Base-by-base conservation (phyloP, 208 protist species). In the Trypanosoma boissoni region DNA sequence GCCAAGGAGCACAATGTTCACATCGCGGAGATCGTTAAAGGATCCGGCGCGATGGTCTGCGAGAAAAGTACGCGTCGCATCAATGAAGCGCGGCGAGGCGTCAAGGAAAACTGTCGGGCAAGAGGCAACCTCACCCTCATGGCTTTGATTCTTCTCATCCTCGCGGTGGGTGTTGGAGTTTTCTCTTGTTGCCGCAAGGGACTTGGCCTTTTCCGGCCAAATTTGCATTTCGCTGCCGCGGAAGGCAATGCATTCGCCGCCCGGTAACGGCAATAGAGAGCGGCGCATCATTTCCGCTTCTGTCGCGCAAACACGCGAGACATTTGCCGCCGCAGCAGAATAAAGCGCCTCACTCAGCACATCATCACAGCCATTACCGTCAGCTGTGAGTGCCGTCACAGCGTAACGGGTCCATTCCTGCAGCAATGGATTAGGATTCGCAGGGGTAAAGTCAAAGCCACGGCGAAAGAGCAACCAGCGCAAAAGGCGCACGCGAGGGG, bases 81-180 rank as follows among this genome's bases (percentile, higher is more conserved):
- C 28, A 6, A 86, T 42, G 32, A 54, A 65, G 16, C 32, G 51
- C 5, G 66, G 57, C 8, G 80, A 85, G 45, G 78, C 78, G 64
- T 91, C 84, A 9, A 88, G 58, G 21, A 91, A 42, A 18, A 81
- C 64, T 0, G 78, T 80, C 1, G 67, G 72, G 12, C 70, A 69
- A 23, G 27, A 36, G 20, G 44, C 44, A 28, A n/a, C n/a, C n/a
- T n/a, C n/a, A n/a, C n/a, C n/a, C n/a, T n/a, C n/a, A n/a, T n/a
- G n/a, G n/a, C n/a, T n/a, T n/a, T n/a, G n/a, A n/a, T n/a, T n/a
- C n/a, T n/a, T n/a, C n/a, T n/a, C n/a, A n/a, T n/a, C n/a, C n/a
- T n/a, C n/a, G n/a, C n/a, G n/a, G n/a, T n/a, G n/a, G n/a, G n/a
- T n/a, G n/a, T n/a, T n/a, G n/a, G 9, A n/a, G 29, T 51, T 27